These are phyloP conservation scores for Botrytis pseudocinerea DNA, from an alignment of 2,329 filamentous ascomycete genomes.

Conservation along the genomic window DNA sequence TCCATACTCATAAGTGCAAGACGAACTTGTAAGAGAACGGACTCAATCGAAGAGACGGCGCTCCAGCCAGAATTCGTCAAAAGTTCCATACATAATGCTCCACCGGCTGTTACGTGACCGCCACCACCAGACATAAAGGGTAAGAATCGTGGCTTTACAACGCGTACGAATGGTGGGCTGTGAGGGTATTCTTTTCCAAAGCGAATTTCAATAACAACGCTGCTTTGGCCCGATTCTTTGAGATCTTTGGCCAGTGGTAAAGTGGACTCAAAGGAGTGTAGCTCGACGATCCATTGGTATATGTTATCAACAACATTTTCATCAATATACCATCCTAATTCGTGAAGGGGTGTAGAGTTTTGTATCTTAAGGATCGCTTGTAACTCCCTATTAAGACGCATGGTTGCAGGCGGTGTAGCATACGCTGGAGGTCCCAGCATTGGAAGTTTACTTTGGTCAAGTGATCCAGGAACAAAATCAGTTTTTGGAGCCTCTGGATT, in stretches of 20 bases:
- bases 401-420: constrained; percentile 62
- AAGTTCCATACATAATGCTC: constrained; percentile 81
- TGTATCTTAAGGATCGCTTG: constrained; percentile 65
- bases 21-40: constrained; percentile 76
- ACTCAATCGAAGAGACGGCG: constrained; percentile 71
- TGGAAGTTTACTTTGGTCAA: constrained; percentile 63
- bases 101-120: constrained; percentile 81
- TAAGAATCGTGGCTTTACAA: constrained; percentile 78
- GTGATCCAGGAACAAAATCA: constrained; percentile 66
- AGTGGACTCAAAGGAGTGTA: constrained; percentile 74
- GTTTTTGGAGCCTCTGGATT: constrained; percentile 41
- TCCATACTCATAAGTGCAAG: constrained; percentile 71
- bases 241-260: constrained; percentile 77
- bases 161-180: constrained; percentile 79
- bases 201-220: constrained; percentile 77
- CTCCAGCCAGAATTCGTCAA: constrained; percentile 84
- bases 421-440: constrained; percentile 66
- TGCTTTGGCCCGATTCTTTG: constrained; percentile 59
- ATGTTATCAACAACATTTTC: constrained; percentile 55
- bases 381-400: constrained; percentile 64
- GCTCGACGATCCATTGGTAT: constrained; percentile 89
- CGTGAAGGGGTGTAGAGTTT: constrained; percentile 56
- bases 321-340: constrained; percentile 84
- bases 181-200: constrained; percentile 77
- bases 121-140: constrained; percentile 72